Base-by-base conservation (phyloP, 163 green algal species). In the Chlorella variabilis region DNA sequence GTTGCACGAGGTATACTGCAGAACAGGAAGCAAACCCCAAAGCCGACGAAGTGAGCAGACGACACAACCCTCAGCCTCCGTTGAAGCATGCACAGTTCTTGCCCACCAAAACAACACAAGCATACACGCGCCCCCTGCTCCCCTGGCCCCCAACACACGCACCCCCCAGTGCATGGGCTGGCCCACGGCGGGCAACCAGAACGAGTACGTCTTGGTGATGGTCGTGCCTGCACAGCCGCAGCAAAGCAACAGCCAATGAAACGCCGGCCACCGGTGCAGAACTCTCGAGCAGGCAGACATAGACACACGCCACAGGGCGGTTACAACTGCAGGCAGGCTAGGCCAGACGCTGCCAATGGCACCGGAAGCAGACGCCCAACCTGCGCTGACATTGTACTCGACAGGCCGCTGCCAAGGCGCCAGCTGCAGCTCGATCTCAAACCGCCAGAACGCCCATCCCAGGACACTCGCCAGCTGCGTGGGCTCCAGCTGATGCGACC, bases 1-100 rank as follows among this genome's bases (percentile, higher is more conserved):
- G n/a, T 80, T 80, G 73, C 73, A 93, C 33, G 62, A 84, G 80
- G 86, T 87, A 71, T 90, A 93, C 11, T n/a, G n/a, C n/a, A n/a
- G n/a, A n/a, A n/a, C n/a, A n/a, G n/a, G n/a, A n/a, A n/a, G n/a
- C n/a, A n/a, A n/a, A n/a, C n/a, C n/a, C n/a, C n/a, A n/a, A n/a
- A n/a, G n/a, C n/a, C n/a, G n/a, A n/a, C n/a, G n/a, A n/a, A n/a
- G n/a, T n/a, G n/a, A n/a, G n/a, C n/a, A n/a, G n/a, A n/a, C n/a
- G n/a, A n/a, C n/a, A n/a, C n/a, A n/a, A n/a, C n/a, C n/a, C n/a
- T n/a, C n/a, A n/a, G n/a, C n/a, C n/a, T n/a, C n/a, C n/a, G n/a
- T n/a, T n/a, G n/a, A 54, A 54, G 45, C 45, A 54, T 23, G 15
- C 45, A 54, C 45, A 54, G 45, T 54, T 11, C 15, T 15, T 54